Conservation (phyloP, 2,329 filamentous ascomycete species). For the Drechmeria coniospora region DNA sequence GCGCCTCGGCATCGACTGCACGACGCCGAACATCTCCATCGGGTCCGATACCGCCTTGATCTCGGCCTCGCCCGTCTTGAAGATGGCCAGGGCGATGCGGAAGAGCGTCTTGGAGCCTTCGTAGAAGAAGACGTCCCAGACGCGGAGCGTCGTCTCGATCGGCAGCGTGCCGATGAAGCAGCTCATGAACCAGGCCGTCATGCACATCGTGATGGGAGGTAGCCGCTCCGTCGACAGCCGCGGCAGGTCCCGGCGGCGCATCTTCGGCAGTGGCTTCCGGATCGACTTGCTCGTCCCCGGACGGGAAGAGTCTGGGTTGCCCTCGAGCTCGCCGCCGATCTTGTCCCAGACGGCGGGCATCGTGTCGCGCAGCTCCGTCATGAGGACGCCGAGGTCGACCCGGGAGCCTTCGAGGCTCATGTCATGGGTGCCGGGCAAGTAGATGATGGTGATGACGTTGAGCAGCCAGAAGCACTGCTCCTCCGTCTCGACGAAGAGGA, state of each 20-base stretch:
- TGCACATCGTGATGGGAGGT: slow-evolving; percentile 80
- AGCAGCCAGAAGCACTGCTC: slow-evolving; percentile 88
- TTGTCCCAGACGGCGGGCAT: slow-evolving; percentile 78
- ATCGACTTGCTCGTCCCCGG: slow-evolving; percentile 19
- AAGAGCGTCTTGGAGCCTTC: slow-evolving; percentile 91
- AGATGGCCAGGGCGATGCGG: slow-evolving; percentile 77
- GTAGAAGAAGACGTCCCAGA: slow-evolving; percentile 94
- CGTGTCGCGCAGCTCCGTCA: slow-evolving; percentile 69
- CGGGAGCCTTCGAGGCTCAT: slow-evolving; percentile 82
- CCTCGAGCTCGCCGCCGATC: slow-evolving; percentile 63
- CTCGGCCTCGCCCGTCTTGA: slow-evolving; percentile 72
- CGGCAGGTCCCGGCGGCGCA: slow-evolving; percentile 22
- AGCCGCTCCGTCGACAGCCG: slow-evolving; percentile 38
- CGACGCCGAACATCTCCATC: slow-evolving; percentile 91
- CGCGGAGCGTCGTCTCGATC: slow-evolving; percentile 77
- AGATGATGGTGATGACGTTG: slow-evolving; percentile 77
- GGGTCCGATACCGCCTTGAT: slow-evolving; percentile 69
- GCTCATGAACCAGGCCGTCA: slow-evolving; percentile 97
- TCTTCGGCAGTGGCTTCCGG: slow-evolving; percentile 21
- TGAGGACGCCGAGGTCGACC: slow-evolving; percentile 84
- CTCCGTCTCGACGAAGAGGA: slow-evolving; percentile 76
- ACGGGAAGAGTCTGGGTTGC: slow-evolving; percentile 20
- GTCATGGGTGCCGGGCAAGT: slow-evolving; percentile 84
- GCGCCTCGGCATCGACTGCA: slow-evolving; percentile 70
- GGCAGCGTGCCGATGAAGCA: slow-evolving; percentile 87